Conservation (phyloP, 208 protist species). For the Leishmania guyanensis region DNA sequence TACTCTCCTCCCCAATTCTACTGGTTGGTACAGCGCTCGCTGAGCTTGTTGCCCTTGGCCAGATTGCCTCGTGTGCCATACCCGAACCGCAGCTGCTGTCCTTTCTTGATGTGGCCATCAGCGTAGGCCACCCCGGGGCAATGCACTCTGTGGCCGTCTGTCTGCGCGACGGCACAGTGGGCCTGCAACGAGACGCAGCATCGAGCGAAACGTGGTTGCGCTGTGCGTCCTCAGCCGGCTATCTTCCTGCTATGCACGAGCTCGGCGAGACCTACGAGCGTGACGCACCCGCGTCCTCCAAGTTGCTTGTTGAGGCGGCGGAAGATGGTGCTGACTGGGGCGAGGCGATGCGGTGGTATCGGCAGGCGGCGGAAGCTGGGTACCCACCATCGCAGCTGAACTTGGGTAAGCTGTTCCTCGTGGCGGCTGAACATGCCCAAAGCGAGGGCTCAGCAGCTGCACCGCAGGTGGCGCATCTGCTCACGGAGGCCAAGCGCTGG, state of each 20-base stretch:
- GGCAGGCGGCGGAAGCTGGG: constrained; percentile 48
- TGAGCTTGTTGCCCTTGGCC: constrained; percentile 30
- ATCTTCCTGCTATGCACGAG: constrained; percentile 85
- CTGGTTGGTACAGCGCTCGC: constrained; percentile 49
- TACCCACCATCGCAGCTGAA: constrained; percentile 76
- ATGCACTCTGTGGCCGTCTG: constrained; percentile 71
- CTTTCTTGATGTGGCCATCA: constrained; percentile 55
- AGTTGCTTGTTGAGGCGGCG: too few species aligned
- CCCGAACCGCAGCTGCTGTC: constrained; percentile 11
- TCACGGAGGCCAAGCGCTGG: constrained; percentile 45
- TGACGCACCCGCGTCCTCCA: constrained; percentile 28
- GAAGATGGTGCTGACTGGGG: constrained; percentile 67
- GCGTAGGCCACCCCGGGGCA: constrained; percentile 52
- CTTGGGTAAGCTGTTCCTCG: constrained; percentile 73
- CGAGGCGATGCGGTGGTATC: constrained; percentile 73
- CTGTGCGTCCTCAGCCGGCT: constrained; percentile 55
- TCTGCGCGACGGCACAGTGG: constrained; percentile 59
- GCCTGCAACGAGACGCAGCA: constrained; percentile 40
- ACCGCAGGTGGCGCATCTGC: constrained; percentile 29
- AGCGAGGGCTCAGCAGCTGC: constrained; percentile 3
- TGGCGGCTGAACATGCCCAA: constrained; percentile 38
- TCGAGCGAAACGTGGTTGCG: constrained; percentile 68
- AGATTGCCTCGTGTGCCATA: background rate
- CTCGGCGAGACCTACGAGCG: constrained; percentile 71
- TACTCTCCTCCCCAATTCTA: constrained; percentile 14